Conservation (phyloP, 768 basidiomycete species). For the Lactarius indigo region DNA sequence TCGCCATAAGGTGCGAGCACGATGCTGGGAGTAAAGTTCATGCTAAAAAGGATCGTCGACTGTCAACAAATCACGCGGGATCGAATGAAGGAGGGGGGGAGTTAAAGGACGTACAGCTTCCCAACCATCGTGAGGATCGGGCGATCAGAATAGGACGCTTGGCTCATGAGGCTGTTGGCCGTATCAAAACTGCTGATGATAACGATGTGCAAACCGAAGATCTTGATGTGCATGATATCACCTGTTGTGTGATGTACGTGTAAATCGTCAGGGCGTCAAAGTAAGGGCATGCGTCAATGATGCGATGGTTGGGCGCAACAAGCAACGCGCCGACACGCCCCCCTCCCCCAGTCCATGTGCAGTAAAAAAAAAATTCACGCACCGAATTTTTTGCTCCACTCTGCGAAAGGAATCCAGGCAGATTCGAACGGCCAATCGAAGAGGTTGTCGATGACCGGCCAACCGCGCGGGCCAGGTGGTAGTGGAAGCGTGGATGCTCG, state of each 20-base stretch:
- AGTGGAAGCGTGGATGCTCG: conserved; percentile 12
- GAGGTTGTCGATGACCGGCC: conserved; percentile 25
- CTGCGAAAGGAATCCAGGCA: conserved; percentile 22
- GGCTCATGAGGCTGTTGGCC: conserved; percentile 22
- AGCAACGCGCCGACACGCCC: background rate
- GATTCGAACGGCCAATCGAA: conserved; percentile 21
- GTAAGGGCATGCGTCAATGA: background rate
- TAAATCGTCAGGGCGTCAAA: background rate
- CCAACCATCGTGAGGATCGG: conserved; percentile 26
- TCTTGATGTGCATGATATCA: conserved; percentile 23
- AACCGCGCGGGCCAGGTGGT: conserved; percentile 26
- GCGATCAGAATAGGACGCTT: conserved; percentile 25
- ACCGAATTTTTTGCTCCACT: conserved; percentile 24
- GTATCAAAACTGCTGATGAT: conserved; percentile 21
- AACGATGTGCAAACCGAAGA: conserved; percentile 27
- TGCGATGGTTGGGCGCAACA: background rate
- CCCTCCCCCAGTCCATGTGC: background rate
- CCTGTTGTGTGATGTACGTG: conserved; percentile 9
- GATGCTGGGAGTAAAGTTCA: conserved; percentile 25
- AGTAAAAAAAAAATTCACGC: conserved; percentile 14
- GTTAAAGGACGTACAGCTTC: conserved; percentile 11
- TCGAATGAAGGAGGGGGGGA: background rate
- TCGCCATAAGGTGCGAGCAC: conserved; percentile 25
- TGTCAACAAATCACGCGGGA: background rate
- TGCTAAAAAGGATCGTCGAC: conserved; percentile 10